phyloP scores from a whole-genome alignment of 169 alveolate species.

The Cryptosporidium bovis region DNA sequence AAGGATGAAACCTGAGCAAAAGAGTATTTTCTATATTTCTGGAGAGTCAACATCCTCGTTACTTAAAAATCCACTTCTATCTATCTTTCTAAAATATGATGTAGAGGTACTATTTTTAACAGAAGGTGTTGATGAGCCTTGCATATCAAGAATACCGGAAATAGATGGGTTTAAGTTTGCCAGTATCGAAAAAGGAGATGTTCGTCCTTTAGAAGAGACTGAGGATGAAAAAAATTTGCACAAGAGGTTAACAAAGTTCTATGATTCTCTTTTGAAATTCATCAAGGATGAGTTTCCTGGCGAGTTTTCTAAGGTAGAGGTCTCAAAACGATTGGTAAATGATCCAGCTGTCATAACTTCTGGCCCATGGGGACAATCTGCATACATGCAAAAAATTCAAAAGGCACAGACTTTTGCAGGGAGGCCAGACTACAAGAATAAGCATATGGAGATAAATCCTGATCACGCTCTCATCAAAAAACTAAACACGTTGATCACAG shows the following conservation, averaged over 20 bases:
- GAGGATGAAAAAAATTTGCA: slow-evolving; percentile 84
- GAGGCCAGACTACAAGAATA: slow-evolving; percentile 82
- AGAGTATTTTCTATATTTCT: slow-evolving; percentile 91
- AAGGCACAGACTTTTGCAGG: slow-evolving; percentile 86
- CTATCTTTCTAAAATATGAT: slow-evolving; percentile 90
- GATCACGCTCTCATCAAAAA: slow-evolving; percentile 93
- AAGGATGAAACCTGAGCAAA: slow-evolving; percentile 93
- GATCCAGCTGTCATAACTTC: slow-evolving; percentile 90
- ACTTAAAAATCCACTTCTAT: slow-evolving; percentile 91
- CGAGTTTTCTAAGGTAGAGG: slow-evolving; percentile 83
- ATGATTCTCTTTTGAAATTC: slow-evolving; percentile 81
- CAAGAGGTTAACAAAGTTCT: slow-evolving; percentile 82
- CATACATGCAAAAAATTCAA: slow-evolving; percentile 90
- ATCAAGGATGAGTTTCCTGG: slow-evolving; percentile 81
- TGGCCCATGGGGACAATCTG: slow-evolving; percentile 91
- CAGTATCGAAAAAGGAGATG: slow-evolving; percentile 87
- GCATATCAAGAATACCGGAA: slow-evolving; percentile 87
- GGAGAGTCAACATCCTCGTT: slow-evolving; percentile 85
- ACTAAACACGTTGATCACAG: slow-evolving; percentile 70
- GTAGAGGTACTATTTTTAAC: slow-evolving; percentile 93
- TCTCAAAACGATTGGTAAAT: slow-evolving; percentile 86
- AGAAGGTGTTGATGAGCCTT: slow-evolving; percentile 96
- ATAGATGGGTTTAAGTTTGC: slow-evolving; percentile 88
- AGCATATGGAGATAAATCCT: slow-evolving; percentile 95
- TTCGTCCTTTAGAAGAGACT: slow-evolving; percentile 80